Conservation (phyloP, 345 rosid species). For the Populus alba region DNA sequence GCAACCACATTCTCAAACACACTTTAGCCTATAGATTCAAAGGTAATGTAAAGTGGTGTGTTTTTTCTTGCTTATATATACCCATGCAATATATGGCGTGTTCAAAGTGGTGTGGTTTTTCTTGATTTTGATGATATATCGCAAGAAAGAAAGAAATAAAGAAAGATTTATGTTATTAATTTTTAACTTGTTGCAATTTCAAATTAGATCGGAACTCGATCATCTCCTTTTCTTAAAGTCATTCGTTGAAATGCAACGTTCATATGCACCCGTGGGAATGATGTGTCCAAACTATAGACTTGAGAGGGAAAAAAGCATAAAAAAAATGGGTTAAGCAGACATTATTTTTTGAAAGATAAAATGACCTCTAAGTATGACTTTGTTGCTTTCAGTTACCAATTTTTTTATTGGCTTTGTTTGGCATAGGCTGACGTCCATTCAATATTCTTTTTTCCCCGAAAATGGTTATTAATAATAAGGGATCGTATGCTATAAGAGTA, state of each 20-base stretch:
- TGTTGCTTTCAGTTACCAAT: background rate
- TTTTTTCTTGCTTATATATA: no score
- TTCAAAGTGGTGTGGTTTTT: no score
- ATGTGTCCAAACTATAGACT: slow-evolving; percentile 6
- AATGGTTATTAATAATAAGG: background rate
- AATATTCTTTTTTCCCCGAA: no score
- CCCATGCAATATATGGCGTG: background rate
- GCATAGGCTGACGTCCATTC: background rate
- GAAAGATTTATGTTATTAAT: no score
- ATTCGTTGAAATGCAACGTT: slow-evolving; percentile 1
- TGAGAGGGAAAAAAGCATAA: background rate
- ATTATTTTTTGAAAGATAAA: no score
- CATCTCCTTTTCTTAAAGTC: background rate
- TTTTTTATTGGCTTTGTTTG: background rate
- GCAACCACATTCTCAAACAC: no score
- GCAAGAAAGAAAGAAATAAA: background rate
- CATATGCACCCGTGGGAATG: slow-evolving; percentile 3
- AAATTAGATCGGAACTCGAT: background rate
- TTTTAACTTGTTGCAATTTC: no score
- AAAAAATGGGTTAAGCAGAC: background rate
- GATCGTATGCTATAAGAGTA: no score
- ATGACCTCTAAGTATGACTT: background rate
- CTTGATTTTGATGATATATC: background rate
- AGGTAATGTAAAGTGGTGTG: background rate
- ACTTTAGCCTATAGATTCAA: background rate